Base-by-base conservation (phyloP, 345 rosid genomes). In the Laguncularia racemosa region DNA sequence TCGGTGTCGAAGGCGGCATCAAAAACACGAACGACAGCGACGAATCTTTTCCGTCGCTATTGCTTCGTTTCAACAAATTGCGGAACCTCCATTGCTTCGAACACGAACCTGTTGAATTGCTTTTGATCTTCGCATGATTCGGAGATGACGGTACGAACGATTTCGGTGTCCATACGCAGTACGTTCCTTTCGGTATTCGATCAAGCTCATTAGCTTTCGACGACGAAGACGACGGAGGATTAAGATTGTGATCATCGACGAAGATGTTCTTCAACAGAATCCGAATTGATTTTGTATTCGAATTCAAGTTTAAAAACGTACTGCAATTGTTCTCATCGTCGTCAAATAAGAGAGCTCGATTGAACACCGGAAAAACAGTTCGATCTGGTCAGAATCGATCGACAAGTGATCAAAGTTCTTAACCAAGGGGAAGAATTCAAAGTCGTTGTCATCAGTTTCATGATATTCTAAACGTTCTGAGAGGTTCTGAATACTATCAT, bases 161-260 rank as follows among this genome's bases (percentile, higher is more conserved):
- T 46, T 58, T 79, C 38, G 90, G 90, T 2, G 70, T 61, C 98
- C 98, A 88, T 16, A 74, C 68, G 59, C 96, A 86, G 70, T 78
- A 88, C 12, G 75, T 82, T 52, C 72, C 87, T 12, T 75, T 63
- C 18, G 82, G 65, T 17, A 76, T 52, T 20, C 69, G 57, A 12
- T 82, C 89, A n/a, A 78, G 64, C 60, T 82, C 98, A 20, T 88
- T 95, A 5, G 67, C 88, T 19, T 80, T 88, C 23, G 95, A 82
- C 5, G 90, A 81, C 3, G 91, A 82, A 2, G 86, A 73, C n/a
- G 86, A 81, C 20, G 74, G 48, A 38, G 65, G 75, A 3, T 56
- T 33, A 10, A 4, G 59, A 48, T 68, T 81, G 14, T 68, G 72
- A 1, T 78, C 86, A 3, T 62, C 81, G 20, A 77, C 43, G 20